Base-by-base conservation (phyloP, 1,284 basidiomycete genomes). In the Tylopilus sp. region DNA sequence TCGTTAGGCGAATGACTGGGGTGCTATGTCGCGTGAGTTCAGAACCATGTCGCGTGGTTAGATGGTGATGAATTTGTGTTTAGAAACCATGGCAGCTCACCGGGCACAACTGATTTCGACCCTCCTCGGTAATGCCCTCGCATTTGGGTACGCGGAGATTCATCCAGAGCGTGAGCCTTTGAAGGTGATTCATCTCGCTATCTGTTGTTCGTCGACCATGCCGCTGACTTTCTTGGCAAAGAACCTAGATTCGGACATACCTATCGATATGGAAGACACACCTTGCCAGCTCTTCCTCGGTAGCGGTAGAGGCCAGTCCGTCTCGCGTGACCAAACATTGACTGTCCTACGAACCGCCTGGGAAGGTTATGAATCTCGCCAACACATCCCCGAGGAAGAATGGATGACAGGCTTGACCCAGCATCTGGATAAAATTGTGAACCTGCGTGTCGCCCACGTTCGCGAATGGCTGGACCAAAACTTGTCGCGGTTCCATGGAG, bases 41-140 rank as follows among this genome's bases (percentile, higher is more conserved):
- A 49, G n/a, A 22, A 9, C 3, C 15, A 8, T 59, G 26, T 44
- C 8, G 3, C 39, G 54, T 52, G 53, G 33, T 54, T 36, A 26
- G 38, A 57, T 19, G 51, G 1, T 66, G 51, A 66, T 19, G 38
- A n/a, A 9, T 49, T 16, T 6, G 6, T 10, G 3, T 60, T 24
- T 67, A 90, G 88, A 90, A 78, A 89, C 84, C 12, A 80, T 90
- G 71, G 85, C 84, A 0, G 80, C 84, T 22, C 87, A 89, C 71
- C 81, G 88, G 29, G 86, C 83, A 4, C 82, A 85, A 53, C 69
- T 82, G 13, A 72, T 90, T 19, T 74, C 79, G 1, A 67, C 70
- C 1, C 70, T 84, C 1, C 80, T 90, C 6, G 77, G 79, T 1
- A 80, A 78, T 22, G 88, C 87, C 0, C 72, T 90, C 3, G 74